A percentile compares a stretch with the other conserved stretches of the same genome.
Conservation (phyloP, 2,329 filamentous ascomycete genomes). For the Colletotrichum ledebouriae region DNA sequence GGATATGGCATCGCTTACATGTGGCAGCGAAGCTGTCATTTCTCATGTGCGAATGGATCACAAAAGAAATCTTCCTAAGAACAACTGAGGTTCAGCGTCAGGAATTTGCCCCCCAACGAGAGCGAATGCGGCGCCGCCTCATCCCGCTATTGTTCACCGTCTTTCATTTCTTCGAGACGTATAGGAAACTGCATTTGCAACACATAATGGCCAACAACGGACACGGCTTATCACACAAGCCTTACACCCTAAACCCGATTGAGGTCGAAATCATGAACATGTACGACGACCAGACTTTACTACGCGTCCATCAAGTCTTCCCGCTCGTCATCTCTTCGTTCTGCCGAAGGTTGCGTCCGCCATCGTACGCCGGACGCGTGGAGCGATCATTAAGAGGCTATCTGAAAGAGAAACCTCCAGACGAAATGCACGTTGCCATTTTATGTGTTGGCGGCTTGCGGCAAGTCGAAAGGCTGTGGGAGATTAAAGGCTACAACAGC, state of each 20-base stretch:
- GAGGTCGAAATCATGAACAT: constrained; percentile 72
- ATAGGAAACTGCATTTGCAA: constrained; percentile 69
- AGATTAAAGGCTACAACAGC: constrained; percentile 75
- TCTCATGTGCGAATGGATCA: constrained; percentile 74
- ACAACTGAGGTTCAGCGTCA: constrained; percentile 66
- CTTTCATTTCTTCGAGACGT: constrained; percentile 77
- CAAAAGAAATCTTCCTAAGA: constrained; percentile 74
- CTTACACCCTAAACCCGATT: constrained; percentile 74
- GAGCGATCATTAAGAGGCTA: constrained; percentile 75
- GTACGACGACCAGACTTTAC: constrained; percentile 74
- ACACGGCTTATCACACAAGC: constrained; percentile 63
- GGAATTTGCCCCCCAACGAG: constrained; percentile 72
- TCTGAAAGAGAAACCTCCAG: constrained; percentile 71
- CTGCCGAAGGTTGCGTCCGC: constrained; percentile 71
- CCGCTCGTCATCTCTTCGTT: constrained; percentile 75
- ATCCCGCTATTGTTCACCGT: constrained; percentile 75
- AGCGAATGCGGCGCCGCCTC: constrained; percentile 74
- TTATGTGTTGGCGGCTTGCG: constrained; percentile 72
- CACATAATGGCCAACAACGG: constrained; percentile 67
- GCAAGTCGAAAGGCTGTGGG: constrained; percentile 75
- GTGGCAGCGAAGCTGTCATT: constrained; percentile 73
- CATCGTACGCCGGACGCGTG: constrained; percentile 73
- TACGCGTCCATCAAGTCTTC: constrained; percentile 75
- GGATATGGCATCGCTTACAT: constrained; percentile 75
- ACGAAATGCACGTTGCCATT: constrained; percentile 73